Base-by-base conservation (phyloP, 2,329 filamentous ascomycete species). In the Fusarium tricinctum region DNA sequence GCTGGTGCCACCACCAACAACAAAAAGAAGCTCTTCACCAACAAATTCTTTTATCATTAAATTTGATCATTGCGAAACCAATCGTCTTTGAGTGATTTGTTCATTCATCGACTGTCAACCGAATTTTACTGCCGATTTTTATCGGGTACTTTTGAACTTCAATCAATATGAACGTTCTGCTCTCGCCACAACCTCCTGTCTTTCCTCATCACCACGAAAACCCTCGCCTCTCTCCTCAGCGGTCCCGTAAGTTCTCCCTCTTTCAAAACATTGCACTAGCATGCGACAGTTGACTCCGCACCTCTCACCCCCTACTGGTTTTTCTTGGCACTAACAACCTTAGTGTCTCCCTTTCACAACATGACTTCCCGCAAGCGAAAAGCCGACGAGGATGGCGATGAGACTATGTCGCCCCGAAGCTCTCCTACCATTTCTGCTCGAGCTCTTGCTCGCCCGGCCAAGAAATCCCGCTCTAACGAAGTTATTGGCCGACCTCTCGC, bases 361-460 rank as follows among this genome's bases (percentile, higher is more conserved):
- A 88, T 89, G 84, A 71, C 79, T 19, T 82, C 79, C 73, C 84
- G 86, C 72, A 98, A 98, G 85, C 91, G 96, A 81, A 98, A 98
- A 85, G 94, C 93, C 75, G 89, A 91, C 58, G 89, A 91, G 51
- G 92, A 94, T 77, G 79, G 79, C 35, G 93, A 94, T 76, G 97
- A 98, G 93, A 93, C 91, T 62, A 90, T 95, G 74, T 97, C 95
- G 38, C 94, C 95, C 8, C 87, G 88, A 62, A 90, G 87, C 79
- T 97, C 95, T 39, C 94, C 95, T 47, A 91, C 92, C 64, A 86
- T 92, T 61, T 83, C 90, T 70, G 83, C 89, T 68, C 88, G 93
- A 74, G 84, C 89, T 58, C 87, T 97, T 28, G 83, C 88, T 54
- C 83, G 91, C 68, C 86, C 88, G 17, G 84, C 88, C 50, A 93